Evolutionary conservation across 75 land plant species (phyloP).

Genomic region (Isoetes taiwanensis): DNA sequence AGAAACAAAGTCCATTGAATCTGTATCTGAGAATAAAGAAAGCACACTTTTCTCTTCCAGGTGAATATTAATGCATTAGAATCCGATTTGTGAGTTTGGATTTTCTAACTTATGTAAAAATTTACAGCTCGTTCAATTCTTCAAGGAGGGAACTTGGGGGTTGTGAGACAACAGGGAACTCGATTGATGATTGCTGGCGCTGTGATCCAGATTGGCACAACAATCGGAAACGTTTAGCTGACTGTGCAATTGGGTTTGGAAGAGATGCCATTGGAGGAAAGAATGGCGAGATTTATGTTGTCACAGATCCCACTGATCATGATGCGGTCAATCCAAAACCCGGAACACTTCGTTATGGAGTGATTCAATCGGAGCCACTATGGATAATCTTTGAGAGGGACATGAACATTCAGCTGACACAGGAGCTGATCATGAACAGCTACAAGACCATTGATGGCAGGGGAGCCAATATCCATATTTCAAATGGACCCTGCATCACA

Average conservation of each 20-base stretch:
- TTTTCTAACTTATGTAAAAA: no score
- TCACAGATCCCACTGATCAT: conserved; percentile 18
- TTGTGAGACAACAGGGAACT: conserved; percentile 31
- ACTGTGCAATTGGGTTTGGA: conserved; percentile 60
- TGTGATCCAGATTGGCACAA: conserved; percentile 34
- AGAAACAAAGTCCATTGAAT: no score
- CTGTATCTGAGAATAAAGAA: no score
- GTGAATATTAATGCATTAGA: no score
- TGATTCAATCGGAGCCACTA: conserved; percentile 26
- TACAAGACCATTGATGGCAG: conserved; percentile 53
- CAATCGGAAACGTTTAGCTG: conserved; percentile 42
- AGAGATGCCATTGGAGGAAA: conserved; percentile 38
- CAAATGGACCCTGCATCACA: conserved; percentile 39
- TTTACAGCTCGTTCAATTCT: no score
- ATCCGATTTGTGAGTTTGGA: no score
- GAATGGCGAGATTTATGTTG: conserved; percentile 17
- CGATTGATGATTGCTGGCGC: conserved; percentile 67
- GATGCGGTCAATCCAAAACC: conserved; percentile 35
- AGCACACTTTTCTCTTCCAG: no score
- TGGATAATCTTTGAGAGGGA: conserved; percentile 60
- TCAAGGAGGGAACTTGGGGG: no score
- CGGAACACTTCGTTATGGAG: conserved; percentile 56
- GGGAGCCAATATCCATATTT: conserved; percentile 33
- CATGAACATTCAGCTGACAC: conserved; percentile 41
- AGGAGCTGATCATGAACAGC: conserved; percentile 39